Conservation (phyloP, 805 yeast species). For the Myxozyma neotropica region DNA sequence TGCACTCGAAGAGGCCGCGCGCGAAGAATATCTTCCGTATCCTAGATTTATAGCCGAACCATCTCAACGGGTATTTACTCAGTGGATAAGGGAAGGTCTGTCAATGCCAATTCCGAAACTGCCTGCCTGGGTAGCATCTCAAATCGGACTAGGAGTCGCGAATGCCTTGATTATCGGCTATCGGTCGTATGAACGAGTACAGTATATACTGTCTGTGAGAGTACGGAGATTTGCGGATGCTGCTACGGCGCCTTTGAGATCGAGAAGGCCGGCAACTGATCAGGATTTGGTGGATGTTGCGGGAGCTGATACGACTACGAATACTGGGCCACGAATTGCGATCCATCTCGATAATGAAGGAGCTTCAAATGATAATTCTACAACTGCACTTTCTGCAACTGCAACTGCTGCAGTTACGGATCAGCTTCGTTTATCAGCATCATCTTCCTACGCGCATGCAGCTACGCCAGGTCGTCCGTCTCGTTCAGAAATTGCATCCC, state of each 20-base stretch:
- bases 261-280: background rate
- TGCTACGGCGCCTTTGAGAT: background rate
- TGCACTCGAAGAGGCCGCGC: background rate
- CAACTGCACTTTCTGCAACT: no score
- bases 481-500: background rate
- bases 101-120: slow-evolving; percentile 25
- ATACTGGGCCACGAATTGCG: slow-evolving; percentile 1
- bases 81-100: slow-evolving; percentile 7
- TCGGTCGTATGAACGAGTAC: slow-evolving; percentile 28
- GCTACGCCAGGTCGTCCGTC: background rate
- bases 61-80: background rate
- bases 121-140: slow-evolving; percentile 31
- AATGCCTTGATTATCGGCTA: slow-evolving; percentile 29
- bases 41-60: slow-evolving; percentile 2
- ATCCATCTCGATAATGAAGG: slow-evolving; percentile 1
- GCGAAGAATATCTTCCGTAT: background rate
- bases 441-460: background rate
- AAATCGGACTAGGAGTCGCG: slow-evolving; percentile 31
- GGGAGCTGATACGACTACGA: background rate
- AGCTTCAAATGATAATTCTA: no score
- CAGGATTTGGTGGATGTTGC: background rate
- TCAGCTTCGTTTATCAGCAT: background rate
- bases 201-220: slow-evolving; percentile 12
- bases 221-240: background rate
- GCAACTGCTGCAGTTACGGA: background rate